Base-by-base conservation (phyloP, 345 rosid species). In the Odontarrhena argentea region DNA sequence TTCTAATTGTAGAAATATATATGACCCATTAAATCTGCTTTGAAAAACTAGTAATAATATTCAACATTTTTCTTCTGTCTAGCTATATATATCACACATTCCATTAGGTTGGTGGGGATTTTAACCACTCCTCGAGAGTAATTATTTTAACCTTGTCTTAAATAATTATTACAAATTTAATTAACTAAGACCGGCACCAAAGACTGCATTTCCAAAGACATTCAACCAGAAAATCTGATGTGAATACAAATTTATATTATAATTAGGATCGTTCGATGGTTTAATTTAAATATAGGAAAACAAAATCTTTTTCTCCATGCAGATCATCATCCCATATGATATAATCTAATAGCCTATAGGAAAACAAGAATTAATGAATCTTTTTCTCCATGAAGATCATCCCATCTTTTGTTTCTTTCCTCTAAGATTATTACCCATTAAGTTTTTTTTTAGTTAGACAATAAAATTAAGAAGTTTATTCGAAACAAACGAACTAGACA, bases 41-140 rank as follows among this genome's bases (percentile, higher is more conserved):
- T 63, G 28, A 38, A 18, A 52, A 26, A 15, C 22, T 57, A 63
- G 9, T 24, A 18, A 4, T 15, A 28, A 38, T 12, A 34, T 15
- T 2, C 0, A 34, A 45, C 55, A 48, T 8, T 48, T 28, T n/a
- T 47, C 63, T 47, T 36, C 8, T 63, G 57, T 54, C 7, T 35
- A 7, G 24, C 4, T 48, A 49, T 38, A 34, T 48, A 56, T 57
- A 10, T 32, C 50, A 49, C 40, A 38, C 73, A 74, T 54, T 60
- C 65, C 59, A 37, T 40, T 74, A 67, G 65, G 69, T 68, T 74
- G 77, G 77, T 74, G 69, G 10, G 54, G 41, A 22, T 8, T 74
- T 67, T 74, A 74, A 74, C 77, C 77, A 68, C 77, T 47, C 65
- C 61, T 55, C 32, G n/a, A 24, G 44, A 60, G 68, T 67, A 53